Evolutionary conservation across 345 rosid genomes (phyloP).

Genomic region (Camelina hispida): DNA sequence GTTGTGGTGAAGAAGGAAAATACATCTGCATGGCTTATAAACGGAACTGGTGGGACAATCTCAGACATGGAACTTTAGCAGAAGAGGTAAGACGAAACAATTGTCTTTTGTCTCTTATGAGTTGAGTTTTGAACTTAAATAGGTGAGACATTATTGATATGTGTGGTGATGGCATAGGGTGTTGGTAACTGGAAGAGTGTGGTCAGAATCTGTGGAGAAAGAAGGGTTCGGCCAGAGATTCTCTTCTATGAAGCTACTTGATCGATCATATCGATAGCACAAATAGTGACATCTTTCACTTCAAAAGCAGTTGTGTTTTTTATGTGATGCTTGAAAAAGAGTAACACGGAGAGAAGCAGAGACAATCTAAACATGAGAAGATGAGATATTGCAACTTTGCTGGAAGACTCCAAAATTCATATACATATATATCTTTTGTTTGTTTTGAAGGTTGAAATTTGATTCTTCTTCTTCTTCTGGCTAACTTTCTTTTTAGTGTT

Average conservation of each 20-base stretch:
- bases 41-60: constrained; percentile 25
- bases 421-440: too few relatives aligned
- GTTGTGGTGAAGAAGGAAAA: constrained; percentile 29
- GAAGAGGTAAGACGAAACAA: constrained; percentile 25
- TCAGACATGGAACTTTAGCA: constrained; percentile 7
- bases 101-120: not conserved
- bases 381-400: not conserved
- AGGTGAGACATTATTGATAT: not conserved
- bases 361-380: not conserved
- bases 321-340: not conserved
- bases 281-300: not conserved
- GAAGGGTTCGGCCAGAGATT: constrained; percentile 34
- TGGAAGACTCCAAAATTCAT: too few relatives aligned
- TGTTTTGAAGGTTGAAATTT: too few relatives aligned
- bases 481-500: too few relatives aligned
- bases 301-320: too few relatives aligned
- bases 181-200: constrained; percentile 39
- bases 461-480: too few relatives aligned
- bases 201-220: constrained; percentile 29
- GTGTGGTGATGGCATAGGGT: constrained; percentile 21
- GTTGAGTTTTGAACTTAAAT: not conserved
- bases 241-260: constrained; percentile 29
- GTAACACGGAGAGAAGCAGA: not conserved
- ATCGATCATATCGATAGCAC: not conserved
- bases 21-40: constrained; percentile 30